A percentile compares a stretch with the other conserved stretches of the same genome.
Conservation (phyloP, 805 yeast genomes). For the Spathaspora girioi region DNA sequence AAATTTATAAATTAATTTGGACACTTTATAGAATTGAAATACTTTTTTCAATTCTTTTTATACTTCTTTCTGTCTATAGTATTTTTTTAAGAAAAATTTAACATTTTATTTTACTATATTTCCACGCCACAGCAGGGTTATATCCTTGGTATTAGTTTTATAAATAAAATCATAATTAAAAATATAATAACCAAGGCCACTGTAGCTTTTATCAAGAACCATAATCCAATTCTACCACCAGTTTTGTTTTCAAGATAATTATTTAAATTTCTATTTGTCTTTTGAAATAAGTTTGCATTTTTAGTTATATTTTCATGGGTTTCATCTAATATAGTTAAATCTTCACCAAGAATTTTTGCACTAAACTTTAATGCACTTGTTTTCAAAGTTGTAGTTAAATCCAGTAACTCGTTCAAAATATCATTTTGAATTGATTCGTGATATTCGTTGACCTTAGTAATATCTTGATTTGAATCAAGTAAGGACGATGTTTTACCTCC, state of each 20-base stretch:
- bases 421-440: slow-evolving; percentile 47
- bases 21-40: background rate
- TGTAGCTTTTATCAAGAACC: slow-evolving; percentile 32
- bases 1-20: background rate
- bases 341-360: slow-evolving; percentile 30
- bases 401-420: slow-evolving; percentile 44
- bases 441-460: slow-evolving; percentile 23
- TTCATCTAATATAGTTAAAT: slow-evolving; percentile 27
- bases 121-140: slow-evolving; percentile 6
- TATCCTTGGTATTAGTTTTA: slow-evolving; percentile 35
- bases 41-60: background rate
- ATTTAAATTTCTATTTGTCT: slow-evolving; percentile 34
- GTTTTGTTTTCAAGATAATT: slow-evolving; percentile 34
- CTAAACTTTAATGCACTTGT: slow-evolving; percentile 43
- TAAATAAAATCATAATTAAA: slow-evolving; percentile 28
- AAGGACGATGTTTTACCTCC: slow-evolving; percentile 15
- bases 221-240: slow-evolving; percentile 38
- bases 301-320: slow-evolving; percentile 32
- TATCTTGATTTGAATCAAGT: background rate
- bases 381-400: slow-evolving; percentile 46
- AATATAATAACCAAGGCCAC: slow-evolving; percentile 23
- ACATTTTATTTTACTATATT: background rate
- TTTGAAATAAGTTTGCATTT: slow-evolving; percentile 25
- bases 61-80: slow-evolving; percentile 1
- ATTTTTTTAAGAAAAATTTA: background rate